These are phyloP conservation scores for Candida alai DNA, from an alignment of 805 yeast species.

Conservation along the genomic window DNA sequence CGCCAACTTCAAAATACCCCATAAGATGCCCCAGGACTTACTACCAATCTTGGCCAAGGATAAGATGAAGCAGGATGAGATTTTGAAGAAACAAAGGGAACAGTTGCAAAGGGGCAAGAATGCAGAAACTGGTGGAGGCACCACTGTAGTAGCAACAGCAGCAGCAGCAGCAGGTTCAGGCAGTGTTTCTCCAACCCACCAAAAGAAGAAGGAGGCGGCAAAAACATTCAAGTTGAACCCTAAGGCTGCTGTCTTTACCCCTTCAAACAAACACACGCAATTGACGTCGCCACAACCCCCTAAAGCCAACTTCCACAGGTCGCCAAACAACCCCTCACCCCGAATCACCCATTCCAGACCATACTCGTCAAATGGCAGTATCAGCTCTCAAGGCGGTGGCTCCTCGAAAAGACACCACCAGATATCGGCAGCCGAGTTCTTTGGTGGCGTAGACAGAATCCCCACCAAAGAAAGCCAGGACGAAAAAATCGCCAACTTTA, in stretches of 20 bases:
- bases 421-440: slow-evolving; percentile 39
- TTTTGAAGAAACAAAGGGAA: slow-evolving; percentile 36
- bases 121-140: slow-evolving; percentile 3
- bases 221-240: slow-evolving; percentile 66
- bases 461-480: slow-evolving; percentile 37
- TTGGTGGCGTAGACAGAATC: slow-evolving; percentile 35
- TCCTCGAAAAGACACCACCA: slow-evolving; percentile 31
- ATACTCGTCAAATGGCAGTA: slow-evolving; percentile 19
- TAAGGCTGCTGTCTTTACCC: slow-evolving; percentile 63
- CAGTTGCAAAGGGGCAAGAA: slow-evolving; percentile 35
- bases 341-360: slow-evolving; percentile 30
- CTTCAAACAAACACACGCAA: slow-evolving; percentile 27
- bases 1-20: slow-evolving; percentile 73
- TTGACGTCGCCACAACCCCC: slow-evolving; percentile 27
- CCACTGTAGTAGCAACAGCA: slow-evolving; percentile 10
- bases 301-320: slow-evolving; percentile 18
- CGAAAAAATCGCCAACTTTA: slow-evolving; percentile 34
- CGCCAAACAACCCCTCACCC: slow-evolving; percentile 33
- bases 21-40: slow-evolving; percentile 55
- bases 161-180: slow-evolving; percentile 1
- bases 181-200: slow-evolving; percentile 7
- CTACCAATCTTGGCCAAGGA: slow-evolving; percentile 70
- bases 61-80: slow-evolving; percentile 60
- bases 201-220: slow-evolving; percentile 47
- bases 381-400: slow-evolving; percentile 10